phyloP scores from a whole-genome alignment of 495 filamentous ascomycete species.

The Xylaria telfairii region DNA sequence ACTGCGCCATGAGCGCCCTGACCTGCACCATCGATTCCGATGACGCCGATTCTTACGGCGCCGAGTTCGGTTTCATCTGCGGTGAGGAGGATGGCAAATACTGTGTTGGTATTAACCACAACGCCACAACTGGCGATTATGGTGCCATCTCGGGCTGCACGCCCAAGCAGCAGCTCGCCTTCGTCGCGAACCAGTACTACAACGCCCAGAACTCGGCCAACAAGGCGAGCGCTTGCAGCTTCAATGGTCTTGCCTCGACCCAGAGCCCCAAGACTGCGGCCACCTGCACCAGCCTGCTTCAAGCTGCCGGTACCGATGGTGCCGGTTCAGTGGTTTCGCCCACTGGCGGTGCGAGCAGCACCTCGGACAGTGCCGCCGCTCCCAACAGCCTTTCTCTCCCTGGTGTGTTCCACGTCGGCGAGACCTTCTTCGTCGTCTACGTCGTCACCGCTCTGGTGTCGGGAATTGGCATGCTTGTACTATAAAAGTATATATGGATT shows the following conservation, averaged over 20 bases:
- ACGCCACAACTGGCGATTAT: constrained; percentile 76
- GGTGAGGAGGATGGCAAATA: constrained; percentile 60
- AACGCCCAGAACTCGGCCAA: constrained; percentile 52
- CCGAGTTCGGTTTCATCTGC: constrained; percentile 71
- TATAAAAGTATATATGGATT: constrained; percentile 53
- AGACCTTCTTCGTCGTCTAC: constrained; percentile 66
- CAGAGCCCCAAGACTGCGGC: constrained; percentile 50
- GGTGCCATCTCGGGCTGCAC: constrained; percentile 90
- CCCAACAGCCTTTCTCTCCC: constrained; percentile 46
- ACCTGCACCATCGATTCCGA: constrained; percentile 65
- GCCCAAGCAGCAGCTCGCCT: constrained; percentile 76
- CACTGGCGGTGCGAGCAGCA: constrained; percentile 34
- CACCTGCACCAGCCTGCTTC: constrained; percentile 46
- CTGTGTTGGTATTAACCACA: constrained; percentile 74
- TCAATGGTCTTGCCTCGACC: constrained; percentile 67
- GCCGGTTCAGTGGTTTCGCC: constrained; percentile 32
- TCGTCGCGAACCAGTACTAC: constrained; percentile 84
- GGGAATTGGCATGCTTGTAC: constrained; percentile 71
- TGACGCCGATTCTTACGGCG: constrained; percentile 59
- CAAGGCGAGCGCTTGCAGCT: constrained; percentile 72
- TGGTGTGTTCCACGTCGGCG: constrained; percentile 61
- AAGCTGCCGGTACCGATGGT: constrained; percentile 48
- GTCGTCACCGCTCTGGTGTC: constrained; percentile 62
- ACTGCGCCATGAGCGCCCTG: constrained; percentile 75
- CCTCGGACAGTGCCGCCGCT: constrained; percentile 12